A percentile compares a stretch with the other conserved stretches of the same genome.
phyloP scores from a whole-genome alignment of 192 early-diverging fungal species.

The Backusella mclennaniae region DNA sequence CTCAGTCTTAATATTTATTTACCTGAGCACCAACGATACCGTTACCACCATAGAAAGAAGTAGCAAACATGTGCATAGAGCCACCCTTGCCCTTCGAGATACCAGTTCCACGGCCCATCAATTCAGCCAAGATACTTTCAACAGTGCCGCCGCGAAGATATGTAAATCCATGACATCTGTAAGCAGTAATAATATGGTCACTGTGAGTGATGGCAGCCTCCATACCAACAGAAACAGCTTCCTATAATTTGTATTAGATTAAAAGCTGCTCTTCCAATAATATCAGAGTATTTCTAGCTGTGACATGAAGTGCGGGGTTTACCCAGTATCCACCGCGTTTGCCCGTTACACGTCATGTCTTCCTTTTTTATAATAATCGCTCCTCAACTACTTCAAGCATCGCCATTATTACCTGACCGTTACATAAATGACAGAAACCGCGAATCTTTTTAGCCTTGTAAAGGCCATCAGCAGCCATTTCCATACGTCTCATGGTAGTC shows the following conservation, averaged over 20 bases:
- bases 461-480: conserved; percentile 90
- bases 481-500: conserved; percentile 87
- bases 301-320: conserved; percentile 12
- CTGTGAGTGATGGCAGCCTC: conserved; percentile 82
- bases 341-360: conserved; percentile 6
- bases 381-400: conserved; percentile 1
- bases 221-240: conserved; percentile 93
- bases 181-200: conserved; percentile 97
- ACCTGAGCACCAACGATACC: conserved; percentile 97
- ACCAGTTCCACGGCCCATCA: conserved; percentile 83
- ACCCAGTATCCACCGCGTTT: conserved; percentile 25
- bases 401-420: conserved; percentile 73
- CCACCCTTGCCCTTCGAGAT: conserved; percentile 95
- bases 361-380: background rate
- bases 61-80: conserved; percentile 99
- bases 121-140: conserved; percentile 68
- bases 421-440: conserved; percentile 98
- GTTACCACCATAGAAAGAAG: conserved; percentile 97
- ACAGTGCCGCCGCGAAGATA: conserved; percentile 75
- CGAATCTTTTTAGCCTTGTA: conserved; percentile 98
- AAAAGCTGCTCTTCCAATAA: background rate
- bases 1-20: conserved; percentile 16
- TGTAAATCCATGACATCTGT: conserved; percentile 98
- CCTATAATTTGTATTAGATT: conserved; percentile 38
- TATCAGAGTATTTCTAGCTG: background rate